These are phyloP conservation scores for Venturia aucupariae DNA, from an alignment of 2,329 filamentous ascomycete genomes.

Conservation along the genomic window DNA sequence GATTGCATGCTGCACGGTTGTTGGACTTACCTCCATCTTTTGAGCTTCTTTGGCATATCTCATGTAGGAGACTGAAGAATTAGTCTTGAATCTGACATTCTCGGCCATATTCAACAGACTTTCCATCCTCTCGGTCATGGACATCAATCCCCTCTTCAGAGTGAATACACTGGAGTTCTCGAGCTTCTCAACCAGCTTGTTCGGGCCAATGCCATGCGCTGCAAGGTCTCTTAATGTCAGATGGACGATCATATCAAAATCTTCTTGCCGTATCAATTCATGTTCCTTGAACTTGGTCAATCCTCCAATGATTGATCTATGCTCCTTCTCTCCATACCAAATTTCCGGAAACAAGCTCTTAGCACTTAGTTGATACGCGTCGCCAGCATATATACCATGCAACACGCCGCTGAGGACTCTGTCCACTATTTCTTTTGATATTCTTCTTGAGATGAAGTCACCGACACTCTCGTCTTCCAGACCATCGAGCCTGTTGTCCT, in stretches of 20 bases:
- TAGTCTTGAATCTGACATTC: constrained; percentile 52
- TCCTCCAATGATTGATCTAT: constrained; percentile 16
- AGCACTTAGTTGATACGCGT: constrained; percentile 71
- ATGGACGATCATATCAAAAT: constrained; percentile 1
- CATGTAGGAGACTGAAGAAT: constrained; percentile 23
- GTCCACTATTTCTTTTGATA: constrained; percentile 50
- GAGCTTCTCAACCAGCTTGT: constrained; percentile 15
- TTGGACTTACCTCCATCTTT: constrained; percentile 7
- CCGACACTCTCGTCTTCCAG: constrained; percentile 62
- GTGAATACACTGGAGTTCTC: constrained; percentile 32
- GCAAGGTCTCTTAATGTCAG: neutral
- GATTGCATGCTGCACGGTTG: neutral
- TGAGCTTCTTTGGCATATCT: neutral
- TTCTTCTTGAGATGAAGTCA: constrained; percentile 50
- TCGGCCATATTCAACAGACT: constrained; percentile 39
- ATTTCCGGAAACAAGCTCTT: constrained; percentile 15
- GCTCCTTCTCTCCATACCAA: constrained; percentile 18
- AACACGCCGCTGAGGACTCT: constrained; percentile 66
- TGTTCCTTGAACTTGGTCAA: neutral
- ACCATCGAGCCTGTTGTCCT: constrained; percentile 21
- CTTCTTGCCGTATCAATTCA: neutral
- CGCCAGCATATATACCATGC: constrained; percentile 89
- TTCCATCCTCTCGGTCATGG: constrained; percentile 48
- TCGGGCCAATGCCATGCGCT: constrained; percentile 1
- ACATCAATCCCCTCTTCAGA: constrained; percentile 53